These are phyloP conservation scores for Bruguiera parviflora DNA, from an alignment of 345 rosid genomes.

Conservation along the genomic window DNA sequence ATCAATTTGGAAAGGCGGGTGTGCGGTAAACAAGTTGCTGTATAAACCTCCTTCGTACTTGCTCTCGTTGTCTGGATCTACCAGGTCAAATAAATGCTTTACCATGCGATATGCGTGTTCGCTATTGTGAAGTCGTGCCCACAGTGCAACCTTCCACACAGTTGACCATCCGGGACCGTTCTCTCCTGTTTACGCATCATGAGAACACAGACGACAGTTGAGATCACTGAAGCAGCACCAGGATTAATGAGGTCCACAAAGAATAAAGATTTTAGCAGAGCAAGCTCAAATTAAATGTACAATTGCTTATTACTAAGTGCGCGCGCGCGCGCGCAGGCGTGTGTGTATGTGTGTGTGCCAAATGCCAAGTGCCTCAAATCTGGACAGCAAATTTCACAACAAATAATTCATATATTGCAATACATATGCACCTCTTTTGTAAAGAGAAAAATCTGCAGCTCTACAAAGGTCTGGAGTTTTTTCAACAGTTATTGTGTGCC, in stretches of 20 bases:
- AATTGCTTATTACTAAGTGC: no score
- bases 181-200: constrained; percentile 56
- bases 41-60: constrained; percentile 75
- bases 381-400: neutral
- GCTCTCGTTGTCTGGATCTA: constrained; percentile 68
- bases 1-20: constrained; percentile 98
- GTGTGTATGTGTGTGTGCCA: no score
- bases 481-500: constrained; percentile 68
- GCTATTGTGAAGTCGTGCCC: constrained; percentile 79
- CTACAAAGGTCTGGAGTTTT: constrained; percentile 66
- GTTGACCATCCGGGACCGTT: constrained; percentile 98
- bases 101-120: constrained; percentile 73
- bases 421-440: constrained; percentile 59
- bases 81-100: constrained; percentile 63
- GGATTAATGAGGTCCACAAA: neutral
- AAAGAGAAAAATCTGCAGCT: constrained; percentile 68
- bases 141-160: constrained; percentile 77
- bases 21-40: constrained; percentile 84
- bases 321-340: no score
- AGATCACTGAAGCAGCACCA: neutral
- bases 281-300: no score
- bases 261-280: neutral
- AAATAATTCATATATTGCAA: neutral
- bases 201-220: neutral
- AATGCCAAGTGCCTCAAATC: neutral